Conservation (phyloP, 768 basidiomycete species). For the Suillus americanus region DNA sequence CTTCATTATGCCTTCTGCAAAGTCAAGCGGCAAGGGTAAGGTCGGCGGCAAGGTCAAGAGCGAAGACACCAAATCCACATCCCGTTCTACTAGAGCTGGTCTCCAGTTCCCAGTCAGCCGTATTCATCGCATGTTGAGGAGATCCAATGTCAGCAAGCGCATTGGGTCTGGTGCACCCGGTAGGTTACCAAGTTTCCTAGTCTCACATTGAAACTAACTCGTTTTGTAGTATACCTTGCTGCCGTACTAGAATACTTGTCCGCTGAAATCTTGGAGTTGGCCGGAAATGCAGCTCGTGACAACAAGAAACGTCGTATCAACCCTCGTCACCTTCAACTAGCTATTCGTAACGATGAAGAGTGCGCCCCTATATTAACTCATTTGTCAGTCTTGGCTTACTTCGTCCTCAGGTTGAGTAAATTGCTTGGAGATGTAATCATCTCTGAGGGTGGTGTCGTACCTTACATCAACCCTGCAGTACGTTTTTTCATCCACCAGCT, state of each 20-base stretch:
- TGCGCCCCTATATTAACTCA: constrained; percentile 30
- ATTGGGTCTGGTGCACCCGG: constrained; percentile 88
- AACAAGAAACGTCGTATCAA: constrained; percentile 97
- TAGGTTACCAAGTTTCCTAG: constrained; percentile 28
- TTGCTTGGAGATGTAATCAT: constrained; percentile 84
- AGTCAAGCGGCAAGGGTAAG: constrained; percentile 33
- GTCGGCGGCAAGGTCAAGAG: constrained; percentile 54
- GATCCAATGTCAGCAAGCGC: constrained; percentile 83
- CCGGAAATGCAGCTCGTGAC: constrained; percentile 86
- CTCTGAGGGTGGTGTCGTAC: constrained; percentile 93
- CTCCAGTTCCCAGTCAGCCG: constrained; percentile 92
- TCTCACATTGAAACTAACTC: background rate
- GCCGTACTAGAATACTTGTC: constrained; percentile 92
- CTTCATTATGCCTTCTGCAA: constrained; percentile 25
- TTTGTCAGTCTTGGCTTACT: background rate
- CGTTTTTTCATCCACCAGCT: background rate
- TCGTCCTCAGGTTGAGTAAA: constrained; percentile 55
- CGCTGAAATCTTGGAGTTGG: constrained; percentile 92
- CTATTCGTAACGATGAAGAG: constrained; percentile 94
- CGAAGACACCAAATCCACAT: constrained; percentile 52
- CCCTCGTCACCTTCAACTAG: constrained; percentile 91
- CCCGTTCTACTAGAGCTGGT: constrained; percentile 74
- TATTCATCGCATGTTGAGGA: constrained; percentile 87
- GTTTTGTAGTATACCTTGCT: constrained; percentile 76
- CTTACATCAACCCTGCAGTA: constrained; percentile 70